A percentile compares a stretch with the other conserved stretches of the same genome.
Evolutionary conservation across 2,329 filamentous ascomycete species (phyloP).

Genomic region (Huntiella abstrusa): DNA sequence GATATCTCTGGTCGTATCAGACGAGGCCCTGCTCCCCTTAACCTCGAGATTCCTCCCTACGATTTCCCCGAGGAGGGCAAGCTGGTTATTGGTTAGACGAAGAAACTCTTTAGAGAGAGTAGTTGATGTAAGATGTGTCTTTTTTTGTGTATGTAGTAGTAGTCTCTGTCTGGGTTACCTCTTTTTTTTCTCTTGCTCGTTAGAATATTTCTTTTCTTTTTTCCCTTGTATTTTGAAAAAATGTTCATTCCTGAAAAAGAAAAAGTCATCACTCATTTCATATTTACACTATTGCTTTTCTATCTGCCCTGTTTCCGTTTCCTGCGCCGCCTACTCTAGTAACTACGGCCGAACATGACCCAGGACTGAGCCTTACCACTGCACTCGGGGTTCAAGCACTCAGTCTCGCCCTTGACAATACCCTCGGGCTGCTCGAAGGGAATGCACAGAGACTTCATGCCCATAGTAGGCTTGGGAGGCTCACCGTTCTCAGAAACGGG

Average conservation of each 20-base stretch:
- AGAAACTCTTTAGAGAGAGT: constrained; percentile 7
- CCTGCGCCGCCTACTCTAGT: constrained; percentile 21
- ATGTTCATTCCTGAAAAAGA: not conserved
- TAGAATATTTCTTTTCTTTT: not conserved
- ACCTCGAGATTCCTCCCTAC: constrained; percentile 87
- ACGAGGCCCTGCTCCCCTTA: constrained; percentile 91
- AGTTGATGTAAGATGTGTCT: not conserved
- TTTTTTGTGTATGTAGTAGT: not conserved
- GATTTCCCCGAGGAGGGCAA: constrained; percentile 80
- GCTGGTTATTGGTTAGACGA: constrained; percentile 75
- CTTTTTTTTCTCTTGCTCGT: not conserved
- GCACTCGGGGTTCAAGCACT: constrained; percentile 85
- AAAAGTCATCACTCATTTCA: not conserved
- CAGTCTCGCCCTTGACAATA: constrained; percentile 61
- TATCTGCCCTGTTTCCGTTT: not conserved
- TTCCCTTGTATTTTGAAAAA: not conserved
- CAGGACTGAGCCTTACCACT: constrained; percentile 57
- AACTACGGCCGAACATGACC: constrained; percentile 78
- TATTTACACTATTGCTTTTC: not conserved
- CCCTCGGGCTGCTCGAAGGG: constrained; percentile 70
- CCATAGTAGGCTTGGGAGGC: constrained; percentile 38
- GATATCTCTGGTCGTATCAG: constrained; percentile 97
- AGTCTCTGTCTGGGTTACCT: no score
- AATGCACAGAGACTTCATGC: constrained; percentile 55
- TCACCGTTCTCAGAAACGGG: constrained; percentile 36